phyloP scores from a whole-genome alignment of 345 rosid genomes.

The Pugionium cornutum region DNA sequence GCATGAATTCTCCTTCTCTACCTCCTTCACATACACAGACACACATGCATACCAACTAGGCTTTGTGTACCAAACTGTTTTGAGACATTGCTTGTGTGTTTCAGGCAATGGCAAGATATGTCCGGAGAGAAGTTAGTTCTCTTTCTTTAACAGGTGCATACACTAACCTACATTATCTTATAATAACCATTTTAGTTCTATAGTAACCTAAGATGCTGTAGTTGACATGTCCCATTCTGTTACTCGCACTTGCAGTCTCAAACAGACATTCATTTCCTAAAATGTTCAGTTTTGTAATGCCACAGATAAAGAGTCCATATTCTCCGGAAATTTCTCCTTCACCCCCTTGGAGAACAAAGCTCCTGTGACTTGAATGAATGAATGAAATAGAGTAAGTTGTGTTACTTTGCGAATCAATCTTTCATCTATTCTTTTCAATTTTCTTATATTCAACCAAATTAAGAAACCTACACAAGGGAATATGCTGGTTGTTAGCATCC shows the following conservation, averaged over 20 bases:
- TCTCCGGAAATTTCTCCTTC: constrained; percentile 86
- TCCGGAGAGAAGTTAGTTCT: constrained; percentile 73
- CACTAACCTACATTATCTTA: constrained; percentile 7
- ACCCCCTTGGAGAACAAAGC: constrained; percentile 52
- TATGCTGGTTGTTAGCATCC: constrained; percentile 25
- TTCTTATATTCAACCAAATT: constrained; percentile 15
- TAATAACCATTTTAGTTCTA: constrained; percentile 10
- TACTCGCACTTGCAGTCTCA: not conserved
- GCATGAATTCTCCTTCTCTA: constrained; percentile 47
- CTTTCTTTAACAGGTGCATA: constrained; percentile 75
- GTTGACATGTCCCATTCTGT: not conserved
- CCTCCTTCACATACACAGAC: constrained; percentile 23
- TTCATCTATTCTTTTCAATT: constrained; percentile 20
- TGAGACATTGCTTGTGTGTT: constrained; percentile 29
- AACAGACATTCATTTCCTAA: not conserved
- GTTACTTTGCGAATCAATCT: constrained; percentile 20
- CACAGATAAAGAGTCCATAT: constrained; percentile 84
- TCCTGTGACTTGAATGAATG: constrained; percentile 20
- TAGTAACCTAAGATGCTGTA: constrained; percentile 21
- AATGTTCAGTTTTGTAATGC: constrained; percentile 25
- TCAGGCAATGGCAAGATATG: constrained; percentile 96
- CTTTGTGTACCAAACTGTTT: constrained; percentile 2
- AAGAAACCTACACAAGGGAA: constrained; percentile 9
- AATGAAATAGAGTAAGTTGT: constrained; percentile 32
- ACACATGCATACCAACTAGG: constrained; percentile 8